phyloP scores from a whole-genome alignment of 2,329 filamentous ascomycete genomes.

The Pestalotiopsis sp. region DNA sequence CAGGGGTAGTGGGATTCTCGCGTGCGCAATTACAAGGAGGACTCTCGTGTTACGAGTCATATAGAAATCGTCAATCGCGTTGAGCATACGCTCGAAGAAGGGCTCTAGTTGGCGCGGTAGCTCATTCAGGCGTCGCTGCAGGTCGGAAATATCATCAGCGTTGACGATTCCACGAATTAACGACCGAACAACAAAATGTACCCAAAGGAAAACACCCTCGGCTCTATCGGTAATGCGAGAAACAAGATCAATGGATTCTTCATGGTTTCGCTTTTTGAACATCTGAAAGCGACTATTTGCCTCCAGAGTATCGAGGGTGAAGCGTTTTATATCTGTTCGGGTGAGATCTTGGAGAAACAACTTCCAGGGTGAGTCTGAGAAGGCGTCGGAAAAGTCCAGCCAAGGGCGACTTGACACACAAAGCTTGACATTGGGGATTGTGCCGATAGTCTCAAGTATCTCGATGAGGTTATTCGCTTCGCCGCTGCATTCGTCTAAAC shows the following conservation, averaged over 20 bases:
- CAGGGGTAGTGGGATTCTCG: neutral
- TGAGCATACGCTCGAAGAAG: too few species aligned
- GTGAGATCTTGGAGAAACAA: too few species aligned
- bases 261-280: neutral
- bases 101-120: too few species aligned
- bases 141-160: neutral
- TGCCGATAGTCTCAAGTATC: neutral
- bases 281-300: too few species aligned
- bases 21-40: neutral
- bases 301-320: too few species aligned
- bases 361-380: neutral
- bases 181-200: neutral
- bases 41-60: neutral
- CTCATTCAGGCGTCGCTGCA: neutral
- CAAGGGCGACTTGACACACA: neutral
- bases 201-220: neutral
- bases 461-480: neutral
- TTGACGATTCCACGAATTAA: neutral
- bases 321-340: too few species aligned
- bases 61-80: neutral
- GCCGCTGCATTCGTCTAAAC: neutral
- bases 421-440: neutral
- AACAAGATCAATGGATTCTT: neutral
- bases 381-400: neutral
- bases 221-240: neutral